Percentiles rank a stretch among this genome's conserved stretches.
phyloP scores from a whole-genome alignment of 2,329 filamentous ascomycete species.

The Venturiaceae sp. region DNA sequence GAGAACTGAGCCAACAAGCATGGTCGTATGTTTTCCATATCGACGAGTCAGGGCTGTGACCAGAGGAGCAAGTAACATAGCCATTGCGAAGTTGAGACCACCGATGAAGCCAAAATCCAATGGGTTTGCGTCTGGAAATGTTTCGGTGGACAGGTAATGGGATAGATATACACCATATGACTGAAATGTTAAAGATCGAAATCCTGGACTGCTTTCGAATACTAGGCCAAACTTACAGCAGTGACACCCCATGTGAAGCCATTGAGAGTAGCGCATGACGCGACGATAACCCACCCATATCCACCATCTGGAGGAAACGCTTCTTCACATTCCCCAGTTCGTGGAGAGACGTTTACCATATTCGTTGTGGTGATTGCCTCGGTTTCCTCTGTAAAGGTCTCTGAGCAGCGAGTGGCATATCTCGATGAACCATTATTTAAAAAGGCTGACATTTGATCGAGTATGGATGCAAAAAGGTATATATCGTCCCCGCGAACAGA shows the following conservation, averaged over 20 bases:
- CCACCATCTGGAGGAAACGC: constrained; percentile 12
- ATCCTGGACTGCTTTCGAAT: neutral
- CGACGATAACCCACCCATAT: constrained; percentile 14
- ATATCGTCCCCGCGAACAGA: too few relatives aligned
- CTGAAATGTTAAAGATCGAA: constrained; percentile 5
- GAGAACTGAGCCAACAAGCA: constrained; percentile 24
- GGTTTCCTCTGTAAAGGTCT: too few relatives aligned
- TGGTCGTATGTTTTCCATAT: constrained; percentile 17
- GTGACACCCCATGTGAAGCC: constrained; percentile 22
- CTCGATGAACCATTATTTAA: too few relatives aligned
- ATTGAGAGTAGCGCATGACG: constrained; percentile 17
- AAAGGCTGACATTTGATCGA: too few relatives aligned
- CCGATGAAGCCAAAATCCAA: constrained; percentile 32
- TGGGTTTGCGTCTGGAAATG: constrained; percentile 22
- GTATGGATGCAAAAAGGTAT: too few relatives aligned
- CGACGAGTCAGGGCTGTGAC: constrained; percentile 19
- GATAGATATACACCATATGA: constrained; percentile 34
- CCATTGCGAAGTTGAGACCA: constrained; percentile 25
- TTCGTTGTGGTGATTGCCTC: too few relatives aligned
- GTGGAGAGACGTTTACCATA: too few relatives aligned
- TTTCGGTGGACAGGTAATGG: constrained; percentile 26
- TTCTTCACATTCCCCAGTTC: too few relatives aligned
- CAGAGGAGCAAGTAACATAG: constrained; percentile 24
- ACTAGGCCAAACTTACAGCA: constrained; percentile 10
- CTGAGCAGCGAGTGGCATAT: too few relatives aligned